phyloP scores from a whole-genome alignment of 345 rosid genomes.

The Pugionium cornutum region DNA sequence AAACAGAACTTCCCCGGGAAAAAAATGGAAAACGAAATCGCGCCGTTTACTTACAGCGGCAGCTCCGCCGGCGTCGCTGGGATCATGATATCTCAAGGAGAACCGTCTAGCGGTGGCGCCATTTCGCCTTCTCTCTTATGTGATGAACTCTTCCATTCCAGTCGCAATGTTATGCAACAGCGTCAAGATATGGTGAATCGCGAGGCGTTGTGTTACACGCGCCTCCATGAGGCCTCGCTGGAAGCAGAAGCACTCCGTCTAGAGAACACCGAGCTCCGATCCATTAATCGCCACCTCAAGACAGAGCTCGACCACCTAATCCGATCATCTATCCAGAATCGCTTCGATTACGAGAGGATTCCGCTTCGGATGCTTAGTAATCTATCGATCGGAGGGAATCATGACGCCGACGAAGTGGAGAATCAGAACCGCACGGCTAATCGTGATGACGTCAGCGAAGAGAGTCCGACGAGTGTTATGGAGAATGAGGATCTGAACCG shows the following conservation, averaged over 20 bases:
- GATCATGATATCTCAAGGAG: conserved; percentile 23
- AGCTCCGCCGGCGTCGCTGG: conserved; percentile 27
- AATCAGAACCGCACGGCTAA: conserved; percentile 36
- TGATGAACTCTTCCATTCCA: conserved; percentile 45
- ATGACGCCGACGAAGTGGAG: conserved; percentile 29
- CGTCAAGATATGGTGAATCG: conserved; percentile 66
- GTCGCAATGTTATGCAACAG: conserved; percentile 46
- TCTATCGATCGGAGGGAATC: conserved; percentile 40
- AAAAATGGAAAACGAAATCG: conserved; percentile 46
- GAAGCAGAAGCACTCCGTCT: conserved; percentile 61
- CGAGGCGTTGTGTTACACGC: conserved; percentile 67
- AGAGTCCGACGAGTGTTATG: conserved; percentile 48
- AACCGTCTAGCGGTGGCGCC: conserved; percentile 20
- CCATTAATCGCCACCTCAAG: conserved; percentile 55
- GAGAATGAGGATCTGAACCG: conserved; percentile 49
- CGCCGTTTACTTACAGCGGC: conserved; percentile 35
- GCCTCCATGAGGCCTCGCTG: conserved; percentile 50
- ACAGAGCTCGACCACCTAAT: conserved; percentile 38
- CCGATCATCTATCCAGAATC: conserved; percentile 51
- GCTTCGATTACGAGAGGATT: conserved; percentile 28
- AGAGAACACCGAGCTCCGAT: conserved; percentile 70
- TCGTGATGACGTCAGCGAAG: conserved; percentile 40
- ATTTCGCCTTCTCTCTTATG: conserved; percentile 36
- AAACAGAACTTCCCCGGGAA: conserved; percentile 20
- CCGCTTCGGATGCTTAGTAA: conserved; percentile 44